These are phyloP conservation scores for Orbilia blumenaviensis DNA, from an alignment of 2,329 filamentous ascomycete genomes.

Conservation along the genomic window DNA sequence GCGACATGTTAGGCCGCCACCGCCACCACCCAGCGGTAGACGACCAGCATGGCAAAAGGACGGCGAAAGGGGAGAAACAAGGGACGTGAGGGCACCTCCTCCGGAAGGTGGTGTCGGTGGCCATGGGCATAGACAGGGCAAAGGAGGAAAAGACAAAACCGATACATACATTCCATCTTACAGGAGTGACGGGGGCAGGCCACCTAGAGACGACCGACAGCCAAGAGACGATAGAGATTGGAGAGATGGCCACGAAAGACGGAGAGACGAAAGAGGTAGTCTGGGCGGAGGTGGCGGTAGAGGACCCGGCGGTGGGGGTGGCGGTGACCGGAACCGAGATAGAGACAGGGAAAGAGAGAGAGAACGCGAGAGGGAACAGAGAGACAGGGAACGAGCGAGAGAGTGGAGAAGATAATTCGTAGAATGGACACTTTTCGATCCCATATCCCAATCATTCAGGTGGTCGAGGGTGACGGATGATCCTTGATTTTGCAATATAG, in stretches of 20 bases:
- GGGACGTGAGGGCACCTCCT: slow-evolving; percentile 43
- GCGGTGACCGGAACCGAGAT: slow-evolving; percentile 61
- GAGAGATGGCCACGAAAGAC: slow-evolving; percentile 61
- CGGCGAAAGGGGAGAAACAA: slow-evolving; percentile 49
- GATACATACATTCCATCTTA: slow-evolving; percentile 67
- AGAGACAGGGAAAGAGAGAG: slow-evolving; percentile 60
- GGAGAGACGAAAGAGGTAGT: slow-evolving; percentile 61
- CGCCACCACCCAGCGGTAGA: slow-evolving; percentile 54
- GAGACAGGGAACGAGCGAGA: slow-evolving; percentile 53
- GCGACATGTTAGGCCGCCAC: slow-evolving; percentile 51
- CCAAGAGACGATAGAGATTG: slow-evolving; percentile 61
- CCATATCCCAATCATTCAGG: not conserved
- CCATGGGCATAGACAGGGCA: slow-evolving; percentile 65
- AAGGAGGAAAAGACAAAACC: slow-evolving; percentile 59
- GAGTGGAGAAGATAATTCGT: slow-evolving; percentile 38
- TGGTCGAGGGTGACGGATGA: not conserved
- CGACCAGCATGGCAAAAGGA: slow-evolving; percentile 53
- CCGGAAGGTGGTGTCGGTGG: slow-evolving; percentile 23
- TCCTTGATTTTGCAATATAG: not conserved
- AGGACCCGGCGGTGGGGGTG: slow-evolving; percentile 59
- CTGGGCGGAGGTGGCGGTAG: slow-evolving; percentile 58
- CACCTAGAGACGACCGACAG: slow-evolving; percentile 62
- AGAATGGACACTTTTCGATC: not conserved
- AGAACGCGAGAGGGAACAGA: slow-evolving; percentile 48
- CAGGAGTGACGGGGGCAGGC: slow-evolving; percentile 59